These are phyloP conservation scores for Colletotrichum truncatum DNA, from an alignment of 2,329 filamentous ascomycete species.

Conservation along the genomic window DNA sequence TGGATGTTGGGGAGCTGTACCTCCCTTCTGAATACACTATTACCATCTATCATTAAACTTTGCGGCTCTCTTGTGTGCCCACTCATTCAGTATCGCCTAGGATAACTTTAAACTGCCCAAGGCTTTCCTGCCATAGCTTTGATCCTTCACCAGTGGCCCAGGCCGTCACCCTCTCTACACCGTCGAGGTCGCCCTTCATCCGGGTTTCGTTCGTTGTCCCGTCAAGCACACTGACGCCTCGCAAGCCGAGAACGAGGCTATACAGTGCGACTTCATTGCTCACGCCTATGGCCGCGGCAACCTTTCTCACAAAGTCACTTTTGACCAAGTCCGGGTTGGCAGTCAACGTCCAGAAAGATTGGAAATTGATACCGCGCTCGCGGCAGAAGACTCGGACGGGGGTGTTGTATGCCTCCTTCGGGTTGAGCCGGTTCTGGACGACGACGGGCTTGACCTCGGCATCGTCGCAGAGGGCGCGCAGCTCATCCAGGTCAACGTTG, in stretches of 20 bases:
- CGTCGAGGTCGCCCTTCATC: constrained; percentile 60
- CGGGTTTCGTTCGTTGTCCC: constrained; percentile 55
- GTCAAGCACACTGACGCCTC: constrained; percentile 52
- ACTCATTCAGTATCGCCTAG: constrained; percentile 6
- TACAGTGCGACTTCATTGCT: constrained; percentile 54
- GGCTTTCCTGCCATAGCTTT: constrained; percentile 57
- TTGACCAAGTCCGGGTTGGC: constrained; percentile 52
- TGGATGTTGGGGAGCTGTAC: not conserved
- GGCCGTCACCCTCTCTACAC: constrained; percentile 47
- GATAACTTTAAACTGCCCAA: constrained; percentile 55
- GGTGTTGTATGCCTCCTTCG: constrained; percentile 66
- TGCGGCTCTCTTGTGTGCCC: constrained; percentile 1
- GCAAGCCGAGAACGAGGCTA: constrained; percentile 57
- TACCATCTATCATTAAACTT: not conserved
- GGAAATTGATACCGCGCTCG: constrained; percentile 53
- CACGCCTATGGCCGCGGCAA: constrained; percentile 55
- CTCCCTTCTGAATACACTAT: constrained; percentile 2
- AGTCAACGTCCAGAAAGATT: constrained; percentile 64
- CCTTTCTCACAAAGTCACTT: constrained; percentile 54
- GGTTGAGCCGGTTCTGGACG: constrained; percentile 81
- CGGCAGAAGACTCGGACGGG: constrained; percentile 63
- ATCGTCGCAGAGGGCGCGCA: constrained; percentile 60
- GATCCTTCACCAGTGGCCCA: constrained; percentile 55
- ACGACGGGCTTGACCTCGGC: constrained; percentile 59
- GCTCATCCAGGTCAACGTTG: constrained; percentile 69